phyloP scores from a whole-genome alignment of 495 filamentous ascomycete genomes.

The Neurospora tetrasperma region DNA sequence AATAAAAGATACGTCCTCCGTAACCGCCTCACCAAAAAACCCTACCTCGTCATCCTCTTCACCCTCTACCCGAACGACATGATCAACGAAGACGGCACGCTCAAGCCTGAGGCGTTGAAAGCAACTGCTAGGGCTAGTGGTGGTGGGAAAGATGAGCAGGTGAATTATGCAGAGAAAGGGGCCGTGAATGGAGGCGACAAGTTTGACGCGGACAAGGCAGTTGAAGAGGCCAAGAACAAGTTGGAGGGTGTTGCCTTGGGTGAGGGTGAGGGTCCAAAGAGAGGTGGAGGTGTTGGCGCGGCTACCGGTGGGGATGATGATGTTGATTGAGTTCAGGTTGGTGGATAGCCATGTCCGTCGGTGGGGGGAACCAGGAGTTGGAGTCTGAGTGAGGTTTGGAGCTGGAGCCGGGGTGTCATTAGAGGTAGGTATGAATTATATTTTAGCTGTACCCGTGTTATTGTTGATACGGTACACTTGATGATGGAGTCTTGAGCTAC shows the following conservation, averaged over 20 bases:
- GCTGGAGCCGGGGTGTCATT: no score
- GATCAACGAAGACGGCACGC: constrained; percentile 46
- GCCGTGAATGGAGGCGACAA: constrained; percentile 1
- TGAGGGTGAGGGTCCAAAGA: neutral
- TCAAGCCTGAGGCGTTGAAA: constrained; percentile 35
- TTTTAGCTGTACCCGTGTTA: no score
- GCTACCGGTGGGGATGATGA: constrained; percentile 12
- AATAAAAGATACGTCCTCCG: constrained; percentile 64
- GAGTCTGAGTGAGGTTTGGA: no score
- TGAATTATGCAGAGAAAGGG: no score
- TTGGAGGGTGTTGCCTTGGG: constrained; percentile 5
- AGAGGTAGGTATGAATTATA: no score
- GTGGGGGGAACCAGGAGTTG: no score
- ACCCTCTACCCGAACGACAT: constrained; percentile 56
- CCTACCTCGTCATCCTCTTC: constrained; percentile 73
- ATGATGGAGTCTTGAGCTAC: no score
- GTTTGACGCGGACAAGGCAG: constrained; percentile 17
- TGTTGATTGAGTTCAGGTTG: constrained; percentile 16
- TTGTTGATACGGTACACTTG: no score
- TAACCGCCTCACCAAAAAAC: constrained; percentile 54
- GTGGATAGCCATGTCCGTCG: neutral
- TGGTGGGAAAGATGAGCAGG: constrained; percentile 5
- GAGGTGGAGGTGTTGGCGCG: neutral
- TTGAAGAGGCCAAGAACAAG: constrained; percentile 18
- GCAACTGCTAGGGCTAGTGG: constrained; percentile 6